Conservation (phyloP, 306 rosid genomes). For the Benincasa hispida region DNA sequence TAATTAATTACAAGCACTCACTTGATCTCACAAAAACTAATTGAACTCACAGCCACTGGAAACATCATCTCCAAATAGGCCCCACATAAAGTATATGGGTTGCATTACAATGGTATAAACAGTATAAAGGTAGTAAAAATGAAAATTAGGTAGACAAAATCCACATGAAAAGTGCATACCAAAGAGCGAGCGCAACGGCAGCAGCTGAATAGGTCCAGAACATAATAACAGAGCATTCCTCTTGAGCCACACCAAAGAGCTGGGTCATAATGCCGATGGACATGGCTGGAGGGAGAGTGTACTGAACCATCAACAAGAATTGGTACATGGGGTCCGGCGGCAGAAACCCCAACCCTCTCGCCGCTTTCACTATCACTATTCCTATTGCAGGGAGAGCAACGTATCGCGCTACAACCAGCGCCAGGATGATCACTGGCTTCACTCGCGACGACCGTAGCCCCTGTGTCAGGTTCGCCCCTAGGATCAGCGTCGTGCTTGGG, state of each 20-base stretch:
- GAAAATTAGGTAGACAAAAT: slow-evolving; percentile 7
- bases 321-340: slow-evolving; percentile 57
- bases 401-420: slow-evolving; percentile 25
- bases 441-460: slow-evolving; percentile 57
- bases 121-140: too few relatives aligned
- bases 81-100: too few relatives aligned
- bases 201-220: slow-evolving; percentile 70
- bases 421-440: slow-evolving; percentile 19
- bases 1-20: too few relatives aligned
- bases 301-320: slow-evolving; percentile 61
- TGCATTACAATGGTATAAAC: too few relatives aligned
- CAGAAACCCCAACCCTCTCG: slow-evolving; percentile 37
- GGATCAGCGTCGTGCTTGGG: slow-evolving; percentile 76
- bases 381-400: slow-evolving; percentile 57
- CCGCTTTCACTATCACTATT: slow-evolving; percentile 42
- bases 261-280: slow-evolving; percentile 76
- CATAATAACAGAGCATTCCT: slow-evolving; percentile 71
- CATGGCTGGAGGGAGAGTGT: slow-evolving; percentile 88
- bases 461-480: slow-evolving; percentile 78
- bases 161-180: slow-evolving; percentile 73
- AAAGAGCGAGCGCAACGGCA: slow-evolving; percentile 50
- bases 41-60: too few relatives aligned
- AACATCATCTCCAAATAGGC: too few relatives aligned
- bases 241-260: slow-evolving; percentile 63
- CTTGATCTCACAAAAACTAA: too few relatives aligned